phyloP scores from a whole-genome alignment of 129 eudicot species.

The Helichrysum umbraculigerum region DNA sequence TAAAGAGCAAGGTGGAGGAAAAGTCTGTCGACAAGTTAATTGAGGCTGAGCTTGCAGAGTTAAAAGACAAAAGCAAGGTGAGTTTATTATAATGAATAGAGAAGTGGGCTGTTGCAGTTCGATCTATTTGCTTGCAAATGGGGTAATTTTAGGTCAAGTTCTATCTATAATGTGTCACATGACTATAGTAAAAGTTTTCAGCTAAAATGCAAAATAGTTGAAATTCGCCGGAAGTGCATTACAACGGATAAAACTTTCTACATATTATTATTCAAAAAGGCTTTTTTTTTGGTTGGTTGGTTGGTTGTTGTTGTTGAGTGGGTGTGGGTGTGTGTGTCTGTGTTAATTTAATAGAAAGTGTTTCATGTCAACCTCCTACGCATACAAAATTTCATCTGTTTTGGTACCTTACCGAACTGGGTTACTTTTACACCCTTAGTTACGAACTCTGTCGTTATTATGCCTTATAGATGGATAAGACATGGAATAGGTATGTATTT shows the following conservation, averaged over 20 bases:
- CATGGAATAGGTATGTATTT: not conserved
- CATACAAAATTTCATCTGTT: too few species aligned
- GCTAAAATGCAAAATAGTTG: not conserved
- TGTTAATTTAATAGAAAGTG: too few species aligned
- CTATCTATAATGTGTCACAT: not conserved
- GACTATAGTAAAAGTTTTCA: too few species aligned
- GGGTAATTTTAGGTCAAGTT: not conserved
- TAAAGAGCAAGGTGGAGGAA: conserved; percentile 38
- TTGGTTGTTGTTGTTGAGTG: too few species aligned
- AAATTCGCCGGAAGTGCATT: not conserved
- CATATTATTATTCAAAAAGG: not conserved
- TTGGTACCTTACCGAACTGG: not conserved
- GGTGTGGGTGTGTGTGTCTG: too few species aligned
- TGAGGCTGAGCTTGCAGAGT: conserved; percentile 83
- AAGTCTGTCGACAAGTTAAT: conserved; percentile 80
- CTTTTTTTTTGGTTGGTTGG: not conserved
- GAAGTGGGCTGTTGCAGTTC: not conserved
- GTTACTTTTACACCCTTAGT: not conserved
- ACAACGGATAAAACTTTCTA: not conserved
- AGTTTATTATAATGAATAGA: conserved; percentile 11
- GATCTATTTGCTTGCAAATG: not conserved
- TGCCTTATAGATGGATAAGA: not conserved
- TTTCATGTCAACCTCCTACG: too few species aligned
- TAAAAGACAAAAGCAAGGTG: conserved; percentile 91
- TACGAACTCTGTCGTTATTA: not conserved